Evolutionary conservation across 1,284 basidiomycete genomes (phyloP).

Genomic region (Leccinum proliferum): DNA sequence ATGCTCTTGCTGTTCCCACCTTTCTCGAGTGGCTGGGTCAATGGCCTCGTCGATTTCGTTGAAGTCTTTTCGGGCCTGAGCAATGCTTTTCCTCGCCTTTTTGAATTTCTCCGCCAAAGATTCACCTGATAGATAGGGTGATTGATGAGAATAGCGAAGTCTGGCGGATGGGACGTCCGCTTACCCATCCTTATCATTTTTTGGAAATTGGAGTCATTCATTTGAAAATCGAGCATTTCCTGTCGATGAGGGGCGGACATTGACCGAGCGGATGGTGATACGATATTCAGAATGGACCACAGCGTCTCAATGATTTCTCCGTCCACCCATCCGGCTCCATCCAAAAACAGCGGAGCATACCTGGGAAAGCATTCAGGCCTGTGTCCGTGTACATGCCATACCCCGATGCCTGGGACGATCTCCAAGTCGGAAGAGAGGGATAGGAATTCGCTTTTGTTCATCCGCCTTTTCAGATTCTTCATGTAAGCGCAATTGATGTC

Average conservation of each 20-base stretch:
- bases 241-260: not conserved
- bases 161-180: not conserved
- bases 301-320: not conserved
- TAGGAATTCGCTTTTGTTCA: not conserved
- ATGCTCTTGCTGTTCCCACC: too few relatives aligned
- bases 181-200: not conserved
- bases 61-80: too few relatives aligned
- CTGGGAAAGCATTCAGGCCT: conserved; percentile 3
- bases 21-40: too few relatives aligned
- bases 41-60: too few relatives aligned
- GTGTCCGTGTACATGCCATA: conserved; percentile 12
- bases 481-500: conserved; percentile 12
- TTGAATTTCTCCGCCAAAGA: too few relatives aligned
- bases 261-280: not conserved
- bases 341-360: not conserved
- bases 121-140: too few relatives aligned
- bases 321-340: not conserved
- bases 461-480: not conserved
- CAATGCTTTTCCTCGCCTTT: too few relatives aligned
- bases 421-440: not conserved
- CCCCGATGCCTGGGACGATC: conserved; percentile 5
- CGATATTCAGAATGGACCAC: not conserved
- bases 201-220: not conserved
- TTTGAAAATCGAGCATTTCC: not conserved
- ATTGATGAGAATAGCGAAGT: too few relatives aligned